These are phyloP conservation scores for Warburgia ugandensis DNA, from an alignment of 164 flowering plant genomes.

Conservation along the genomic window DNA sequence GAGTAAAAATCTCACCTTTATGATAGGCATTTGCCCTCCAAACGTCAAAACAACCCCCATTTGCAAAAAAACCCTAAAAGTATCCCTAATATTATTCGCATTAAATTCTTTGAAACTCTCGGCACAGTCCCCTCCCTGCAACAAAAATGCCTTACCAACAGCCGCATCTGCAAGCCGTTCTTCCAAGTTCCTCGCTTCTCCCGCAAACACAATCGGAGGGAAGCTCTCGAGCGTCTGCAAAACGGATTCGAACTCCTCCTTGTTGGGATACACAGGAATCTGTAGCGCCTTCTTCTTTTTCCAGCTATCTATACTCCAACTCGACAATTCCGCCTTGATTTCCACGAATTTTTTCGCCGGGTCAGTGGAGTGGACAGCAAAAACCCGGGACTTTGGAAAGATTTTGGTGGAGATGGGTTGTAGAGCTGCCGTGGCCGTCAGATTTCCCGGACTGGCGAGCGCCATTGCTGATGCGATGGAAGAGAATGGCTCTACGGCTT, in stretches of 20 bases:
- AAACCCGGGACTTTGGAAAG: neutral
- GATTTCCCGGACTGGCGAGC: no score
- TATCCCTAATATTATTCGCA: conserved; percentile 41
- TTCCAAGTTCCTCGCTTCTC: conserved; percentile 47
- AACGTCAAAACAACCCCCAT: conserved; percentile 35
- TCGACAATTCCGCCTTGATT: neutral
- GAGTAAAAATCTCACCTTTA: conserved; percentile 37
- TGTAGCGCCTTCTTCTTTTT: conserved; percentile 22
- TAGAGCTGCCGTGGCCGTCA: conserved; percentile 10
- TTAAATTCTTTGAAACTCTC: conserved; percentile 50
- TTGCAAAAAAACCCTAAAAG: conserved; percentile 40
- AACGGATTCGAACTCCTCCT: conserved; percentile 24
- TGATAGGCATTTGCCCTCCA: conserved; percentile 48
- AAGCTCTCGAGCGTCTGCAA: conserved; percentile 24
- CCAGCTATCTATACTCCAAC: conserved; percentile 27
- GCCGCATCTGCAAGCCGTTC: conserved; percentile 41
- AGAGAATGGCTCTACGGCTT: no score
- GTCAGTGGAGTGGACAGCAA: conserved; percentile 7
- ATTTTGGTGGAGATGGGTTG: conserved; percentile 1
- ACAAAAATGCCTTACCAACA: conserved; percentile 39
- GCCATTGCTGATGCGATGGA: no score
- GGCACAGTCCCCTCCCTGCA: conserved; percentile 51
- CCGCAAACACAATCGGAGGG: conserved; percentile 46
- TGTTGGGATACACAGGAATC: conserved; percentile 23
- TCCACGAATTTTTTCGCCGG: conserved; percentile 4